Evolutionary conservation across 192 early-diverging fungal genomes (phyloP).

Genomic region (Gamsiella multidivaricata): DNA sequence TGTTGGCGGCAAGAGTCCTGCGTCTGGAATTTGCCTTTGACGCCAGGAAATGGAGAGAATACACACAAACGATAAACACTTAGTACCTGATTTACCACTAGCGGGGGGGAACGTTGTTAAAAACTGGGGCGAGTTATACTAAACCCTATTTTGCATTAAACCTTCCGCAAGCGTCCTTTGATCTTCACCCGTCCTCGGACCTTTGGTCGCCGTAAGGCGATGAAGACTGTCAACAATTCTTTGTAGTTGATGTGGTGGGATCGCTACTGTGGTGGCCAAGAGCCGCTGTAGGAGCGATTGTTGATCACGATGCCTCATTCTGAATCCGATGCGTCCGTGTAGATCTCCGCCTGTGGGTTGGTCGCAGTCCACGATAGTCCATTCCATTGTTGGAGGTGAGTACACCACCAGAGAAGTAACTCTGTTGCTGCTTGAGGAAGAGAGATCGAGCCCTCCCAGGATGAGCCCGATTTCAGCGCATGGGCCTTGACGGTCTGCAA

Average conservation of each 20-base stretch:
- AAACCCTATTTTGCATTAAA: too few relatives aligned
- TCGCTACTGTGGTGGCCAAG: not conserved
- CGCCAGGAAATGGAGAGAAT: too few relatives aligned
- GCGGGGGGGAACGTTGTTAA: too few relatives aligned
- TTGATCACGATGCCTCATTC: conserved; percentile 31
- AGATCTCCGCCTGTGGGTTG: conserved; percentile 28
- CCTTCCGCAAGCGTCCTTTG: too few relatives aligned
- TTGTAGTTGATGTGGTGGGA: conserved; percentile 32
- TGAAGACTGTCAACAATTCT: conserved; percentile 8
- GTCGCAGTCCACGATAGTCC: conserved; percentile 16
- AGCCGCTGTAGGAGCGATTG: conserved; percentile 7
- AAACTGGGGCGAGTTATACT: too few relatives aligned
- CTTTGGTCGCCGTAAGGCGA: not conserved
- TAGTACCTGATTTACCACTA: too few relatives aligned
- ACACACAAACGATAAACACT: too few relatives aligned
- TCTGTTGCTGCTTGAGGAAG: conserved; percentile 9
- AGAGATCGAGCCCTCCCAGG: conserved; percentile 27
- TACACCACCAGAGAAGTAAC: conserved; percentile 27
- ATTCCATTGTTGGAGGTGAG: conserved; percentile 26
- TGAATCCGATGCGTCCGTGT: conserved; percentile 23
- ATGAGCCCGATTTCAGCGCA: conserved; percentile 28
- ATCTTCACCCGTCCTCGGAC: conserved; percentile 1
- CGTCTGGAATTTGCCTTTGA: too few relatives aligned
- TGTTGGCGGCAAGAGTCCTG: too few relatives aligned
- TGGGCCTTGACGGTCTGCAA: conserved; percentile 20